These are phyloP conservation scores for Debaryomyces fabryi DNA, from an alignment of 1,139 yeast genomes.

Conservation along the genomic window DNA sequence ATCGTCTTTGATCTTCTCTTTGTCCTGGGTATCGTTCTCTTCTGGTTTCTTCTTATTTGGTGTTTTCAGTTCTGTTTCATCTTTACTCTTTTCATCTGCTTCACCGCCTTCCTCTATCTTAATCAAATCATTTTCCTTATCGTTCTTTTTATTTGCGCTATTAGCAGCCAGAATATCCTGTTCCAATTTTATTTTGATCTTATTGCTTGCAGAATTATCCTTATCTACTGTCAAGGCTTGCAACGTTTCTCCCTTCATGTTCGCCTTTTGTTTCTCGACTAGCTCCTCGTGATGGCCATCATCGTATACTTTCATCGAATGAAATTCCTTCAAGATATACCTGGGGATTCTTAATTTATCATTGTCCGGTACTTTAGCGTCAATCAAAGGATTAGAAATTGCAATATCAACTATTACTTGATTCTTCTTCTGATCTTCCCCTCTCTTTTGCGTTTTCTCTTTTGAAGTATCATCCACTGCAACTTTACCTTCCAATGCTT, in stretches of 20 bases:
- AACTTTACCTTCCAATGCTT: conserved; percentile 18
- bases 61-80: not conserved
- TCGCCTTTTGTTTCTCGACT: conserved; percentile 9
- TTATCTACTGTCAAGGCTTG: conserved; percentile 20
- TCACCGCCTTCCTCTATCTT: conserved; percentile 7
- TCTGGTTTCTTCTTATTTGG: not conserved
- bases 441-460: conserved; percentile 9
- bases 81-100: conserved; percentile 8
- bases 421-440: conserved; percentile 14
- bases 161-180: conserved; percentile 13
- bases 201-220: conserved; percentile 19
- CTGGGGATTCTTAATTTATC: conserved; percentile 31
- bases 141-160: not conserved
- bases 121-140: conserved; percentile 10
- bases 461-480: conserved; percentile 2
- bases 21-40: not conserved
- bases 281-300: conserved; percentile 29
- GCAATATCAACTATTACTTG: conserved; percentile 44
- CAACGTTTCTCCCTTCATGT: conserved; percentile 16
- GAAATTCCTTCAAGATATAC: conserved; percentile 32
- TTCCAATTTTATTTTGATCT: conserved; percentile 13
- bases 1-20: not conserved
- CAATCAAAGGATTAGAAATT: conserved; percentile 29
- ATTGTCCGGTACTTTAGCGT: conserved; percentile 37
- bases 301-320: conserved; percentile 28